Conservation (phyloP, 75 land plant genomes). For the Sequoia sempervirens region DNA sequence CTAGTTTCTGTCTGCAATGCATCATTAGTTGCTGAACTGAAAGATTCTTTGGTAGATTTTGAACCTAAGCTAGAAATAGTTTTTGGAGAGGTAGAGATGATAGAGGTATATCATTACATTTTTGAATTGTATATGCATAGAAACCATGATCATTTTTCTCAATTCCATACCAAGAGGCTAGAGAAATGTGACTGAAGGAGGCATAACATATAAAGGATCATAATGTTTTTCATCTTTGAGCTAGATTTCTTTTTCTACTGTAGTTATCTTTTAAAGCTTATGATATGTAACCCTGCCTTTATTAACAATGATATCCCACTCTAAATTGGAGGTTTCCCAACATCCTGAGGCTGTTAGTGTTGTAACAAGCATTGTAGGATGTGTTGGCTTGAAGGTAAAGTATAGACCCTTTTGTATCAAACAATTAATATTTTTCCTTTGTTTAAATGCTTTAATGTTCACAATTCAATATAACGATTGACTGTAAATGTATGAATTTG, state of each 20-base stretch:
- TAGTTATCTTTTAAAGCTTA: constrained; percentile 8
- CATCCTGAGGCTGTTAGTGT: constrained; percentile 96
- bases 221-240: not conserved
- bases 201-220: not conserved
- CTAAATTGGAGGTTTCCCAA: constrained; percentile 67
- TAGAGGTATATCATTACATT: constrained; percentile 53
- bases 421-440: not conserved
- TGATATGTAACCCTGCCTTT: not conserved
- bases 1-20: constrained; percentile 74
- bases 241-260: not conserved
- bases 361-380: constrained; percentile 96
- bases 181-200: constrained; percentile 1
- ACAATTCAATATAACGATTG: not conserved
- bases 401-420: not conserved
- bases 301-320: not conserved
- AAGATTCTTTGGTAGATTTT: constrained; percentile 77
- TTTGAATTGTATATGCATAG: not conserved
- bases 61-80: constrained; percentile 81
- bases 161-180: not conserved
- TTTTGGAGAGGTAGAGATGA: constrained; percentile 80
- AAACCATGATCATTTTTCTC: not conserved
- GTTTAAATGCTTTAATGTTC: not conserved
- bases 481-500: not conserved
- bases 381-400: constrained; percentile 93
- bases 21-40: constrained; percentile 63